Base-by-base conservation (phyloP, 805 yeast species). In the Candida qinlingensis region DNA sequence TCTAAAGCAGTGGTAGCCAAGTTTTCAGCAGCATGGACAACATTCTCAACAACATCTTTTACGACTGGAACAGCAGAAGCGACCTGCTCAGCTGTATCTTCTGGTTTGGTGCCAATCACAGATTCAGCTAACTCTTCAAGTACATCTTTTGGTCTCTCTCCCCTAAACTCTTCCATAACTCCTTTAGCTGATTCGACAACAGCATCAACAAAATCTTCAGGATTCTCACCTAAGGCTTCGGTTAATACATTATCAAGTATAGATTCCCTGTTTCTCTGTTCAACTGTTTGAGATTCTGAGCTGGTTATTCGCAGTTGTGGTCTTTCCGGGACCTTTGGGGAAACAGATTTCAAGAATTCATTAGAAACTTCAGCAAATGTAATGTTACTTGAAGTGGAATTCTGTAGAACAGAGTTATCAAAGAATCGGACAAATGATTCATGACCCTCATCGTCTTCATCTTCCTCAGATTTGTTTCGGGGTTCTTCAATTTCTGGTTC, bases 341-440 rank as follows among this genome's bases (percentile, higher is more conserved):
- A 27, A 4, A 47, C 29, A 4, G 54, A 37, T 25, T 47, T 49
- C 4, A 54, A 31, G 36, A 58, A 58, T 9, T 49, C 51, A 19
- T 48, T 45, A 0, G 59, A 55, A 5, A 45, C 45, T 29, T 58
- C 53, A 4, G 51, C 51, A 44, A 57, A 48, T 2, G 61, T 46
- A 9, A 55, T 10, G 2, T 46, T 29, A 1, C 25, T 29, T 7
- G 19, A 7, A 2, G 13, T 26, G 5, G 41, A 10, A 10, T 31
- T 37, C 19, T 35, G 19, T 28, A 25, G 34, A 11, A 48, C 33
- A 13, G 31, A 37, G 2, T 37, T 42, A n/a, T 46, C 47, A 33
- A 52, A 53, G 39, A 58, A 58, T 3, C 59, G 55, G 3, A 56
- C 60, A 39, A 58, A 58, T 3, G 61, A 47, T 3, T 48, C 39